Base-by-base conservation (phyloP, 2,329 filamentous ascomycete species). In the Macroventuria anomochaeta region DNA sequence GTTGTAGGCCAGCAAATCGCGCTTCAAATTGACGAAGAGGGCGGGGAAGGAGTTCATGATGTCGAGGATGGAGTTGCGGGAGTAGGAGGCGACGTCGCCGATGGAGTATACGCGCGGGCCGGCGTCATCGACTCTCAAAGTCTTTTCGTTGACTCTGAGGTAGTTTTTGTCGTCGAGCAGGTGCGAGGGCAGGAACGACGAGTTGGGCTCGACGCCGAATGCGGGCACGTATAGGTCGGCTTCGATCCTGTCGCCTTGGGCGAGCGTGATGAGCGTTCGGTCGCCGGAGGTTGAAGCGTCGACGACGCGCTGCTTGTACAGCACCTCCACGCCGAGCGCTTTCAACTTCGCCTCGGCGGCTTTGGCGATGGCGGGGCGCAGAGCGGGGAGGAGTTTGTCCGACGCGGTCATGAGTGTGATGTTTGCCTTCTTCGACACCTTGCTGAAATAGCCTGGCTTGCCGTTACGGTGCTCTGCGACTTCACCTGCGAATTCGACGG, bases 161-260 rank as follows among this genome's bases (percentile, higher is more conserved):
- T 79, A 81, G 12, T 79, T 80, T 5, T 64, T 70, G 0, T 71
- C 67, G 53, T 77, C 72, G 3, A 85, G 74, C 33, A 83, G 76
- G 6, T 73, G 63, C 3, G 63, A 44, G 0, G 83, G 81, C 1
- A 86, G 70, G 65, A 79, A 86, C 7, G 71, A 73, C 17, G 78
- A 81, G 68, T 83, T 85, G 0, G 83, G 83, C 7, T 70, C 63
- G 11, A 79, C 79, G 23, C 83, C 83, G 12, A 77, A 77, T 0
- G 80, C 81, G 3, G 79, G 76, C 49, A 86, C 79, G 63, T 81
- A 85, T 20, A 83, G 56, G 59, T 85, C 83, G 2, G 78, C 76
- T 1, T 74, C 73, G 32, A 82, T 59, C 2, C 68, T 75, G 38
- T 77, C 72, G 34, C 82, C 82, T 52, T 81, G 79, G 55, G 57